These are phyloP conservation scores for Linanthus parryae DNA, from an alignment of 148 eudicot species.

Conservation along the genomic window DNA sequence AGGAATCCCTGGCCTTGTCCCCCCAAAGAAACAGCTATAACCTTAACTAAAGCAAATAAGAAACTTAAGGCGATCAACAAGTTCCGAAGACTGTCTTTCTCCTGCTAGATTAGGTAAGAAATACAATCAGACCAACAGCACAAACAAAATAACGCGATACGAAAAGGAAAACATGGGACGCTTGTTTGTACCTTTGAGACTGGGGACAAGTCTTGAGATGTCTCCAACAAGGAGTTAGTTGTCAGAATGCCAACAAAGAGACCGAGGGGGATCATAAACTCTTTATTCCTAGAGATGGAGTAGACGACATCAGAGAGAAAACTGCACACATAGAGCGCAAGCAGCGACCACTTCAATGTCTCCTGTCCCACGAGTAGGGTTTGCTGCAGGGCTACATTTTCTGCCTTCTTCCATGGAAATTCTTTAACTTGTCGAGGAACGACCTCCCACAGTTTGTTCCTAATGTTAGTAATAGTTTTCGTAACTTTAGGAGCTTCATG, in stretches of 20 bases:
- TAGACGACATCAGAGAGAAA: conserved; percentile 23
- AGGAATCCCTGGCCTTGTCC: conserved; percentile 21
- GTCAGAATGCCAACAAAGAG: conserved; percentile 36
- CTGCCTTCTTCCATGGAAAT: conserved; percentile 43
- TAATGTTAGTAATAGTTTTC: conserved; percentile 13
- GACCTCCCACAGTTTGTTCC: conserved; percentile 25
- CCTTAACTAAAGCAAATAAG: conserved; percentile 35
- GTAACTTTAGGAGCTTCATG: conserved; percentile 24
- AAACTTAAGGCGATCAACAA: conserved; percentile 26
- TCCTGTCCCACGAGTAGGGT: conserved; percentile 15
- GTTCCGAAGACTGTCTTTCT: conserved; percentile 10
- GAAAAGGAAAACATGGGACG: background rate
- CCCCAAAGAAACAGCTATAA: conserved; percentile 16
- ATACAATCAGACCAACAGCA: conserved; percentile 1
- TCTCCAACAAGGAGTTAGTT: conserved; percentile 29
- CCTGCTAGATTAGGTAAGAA: conserved; percentile 35
- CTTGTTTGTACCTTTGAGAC: conserved; percentile 22
- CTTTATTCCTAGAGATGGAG: conserved; percentile 41
- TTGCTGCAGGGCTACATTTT: conserved; percentile 17
- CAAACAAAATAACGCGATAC: background rate
- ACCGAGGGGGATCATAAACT: conserved; percentile 46
- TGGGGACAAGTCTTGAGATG: conserved; percentile 28
- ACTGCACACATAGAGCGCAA: conserved; percentile 24
- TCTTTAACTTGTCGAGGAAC: conserved; percentile 31
- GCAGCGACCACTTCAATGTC: conserved; percentile 34